These are phyloP conservation scores for Fraxinus sp. DNA, from an alignment of 305 asterid genomes.

Conservation along the genomic window DNA sequence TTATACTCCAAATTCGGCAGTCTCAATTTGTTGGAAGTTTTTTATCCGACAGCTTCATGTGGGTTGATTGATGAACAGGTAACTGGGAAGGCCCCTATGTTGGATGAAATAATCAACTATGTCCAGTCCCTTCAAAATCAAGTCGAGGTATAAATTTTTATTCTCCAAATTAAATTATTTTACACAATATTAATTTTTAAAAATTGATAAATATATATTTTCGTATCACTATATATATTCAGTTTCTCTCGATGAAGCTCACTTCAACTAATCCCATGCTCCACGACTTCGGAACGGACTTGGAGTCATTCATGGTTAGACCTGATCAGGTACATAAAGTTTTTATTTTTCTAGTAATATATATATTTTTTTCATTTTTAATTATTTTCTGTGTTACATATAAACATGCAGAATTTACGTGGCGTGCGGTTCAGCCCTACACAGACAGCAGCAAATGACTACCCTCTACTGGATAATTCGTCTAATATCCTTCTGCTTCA, in stretches of 20 bases:
- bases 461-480: conserved; percentile 43
- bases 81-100: conserved; percentile 91
- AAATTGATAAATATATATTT: neutral
- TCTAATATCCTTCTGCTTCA: conserved; percentile 40
- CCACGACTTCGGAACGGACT: conserved; percentile 70
- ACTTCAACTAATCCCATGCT: conserved; percentile 64
- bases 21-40: neutral
- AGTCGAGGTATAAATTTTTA: conserved; percentile 53
- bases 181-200: neutral
- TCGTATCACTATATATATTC: conserved; percentile 8
- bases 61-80: conserved; percentile 53
- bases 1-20: neutral
- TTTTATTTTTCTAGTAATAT: neutral
- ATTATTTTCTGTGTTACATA: neutral
- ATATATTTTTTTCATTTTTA: neutral
- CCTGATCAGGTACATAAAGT: conserved; percentile 53
- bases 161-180: neutral
- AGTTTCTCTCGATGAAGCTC: conserved; percentile 89
- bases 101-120: conserved; percentile 83
- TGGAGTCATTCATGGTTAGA: conserved; percentile 53
- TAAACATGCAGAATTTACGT: conserved; percentile 45
- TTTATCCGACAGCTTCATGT: conserved; percentile 46
- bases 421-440: conserved; percentile 31
- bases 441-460: conserved; percentile 29
- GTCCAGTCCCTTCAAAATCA: conserved; percentile 85